Evolutionary conservation across 176 grass and related monocot species (phyloP), one percentile per base, ranked within the genome.

Genomic region (Dendrocalamus sinicus): DNA sequence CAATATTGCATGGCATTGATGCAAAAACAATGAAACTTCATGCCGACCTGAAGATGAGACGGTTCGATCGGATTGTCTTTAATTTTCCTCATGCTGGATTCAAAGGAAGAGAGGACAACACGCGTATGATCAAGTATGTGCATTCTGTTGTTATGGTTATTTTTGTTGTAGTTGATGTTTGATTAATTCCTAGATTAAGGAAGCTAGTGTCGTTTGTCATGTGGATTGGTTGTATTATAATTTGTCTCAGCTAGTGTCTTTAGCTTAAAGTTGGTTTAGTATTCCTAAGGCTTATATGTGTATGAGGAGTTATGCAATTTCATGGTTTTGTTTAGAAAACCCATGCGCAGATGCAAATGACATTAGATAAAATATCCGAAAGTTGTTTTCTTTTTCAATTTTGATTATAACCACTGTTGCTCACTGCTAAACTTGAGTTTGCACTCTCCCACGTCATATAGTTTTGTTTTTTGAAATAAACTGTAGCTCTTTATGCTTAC

Each of bases 71-170:
- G 44, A 91, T 95, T 55, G 75, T 95, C 23, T 95, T 89, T 54
- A 91, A 95, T 71, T 95, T 95, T 43, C 83, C 93, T 19, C 86
- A 95, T 81, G 88, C 86, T 72, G 88, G 90, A 3, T 95, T 89
- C 37, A 81, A 28, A 59, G 93, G 88, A 79, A 80, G 23, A 45
- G 93, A 94, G 47, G 13, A 59, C 6, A 12, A 85, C 12, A 6
- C 37, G 64, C 54, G 28, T n/a, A 0, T 88, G 20, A 81, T 95
- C 84, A 80, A 84, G 93, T 95, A 95, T 81, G 80, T 82, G 68
- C 17, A 2, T 53, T 69, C 23, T 60, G 28, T 55, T 84, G 67
- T 45, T 41, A 59, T 53, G 5, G 17, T 47, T 83, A 44, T 64
- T 41, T 80, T 9, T 75, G 45, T 72, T 54, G 4, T 19, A 30